Percentiles rank a stretch among this genome's conserved stretches.
Evolutionary conservation across 2,329 filamentous ascomycete species (phyloP).

Genomic region (Epichloe sibirici): DNA sequence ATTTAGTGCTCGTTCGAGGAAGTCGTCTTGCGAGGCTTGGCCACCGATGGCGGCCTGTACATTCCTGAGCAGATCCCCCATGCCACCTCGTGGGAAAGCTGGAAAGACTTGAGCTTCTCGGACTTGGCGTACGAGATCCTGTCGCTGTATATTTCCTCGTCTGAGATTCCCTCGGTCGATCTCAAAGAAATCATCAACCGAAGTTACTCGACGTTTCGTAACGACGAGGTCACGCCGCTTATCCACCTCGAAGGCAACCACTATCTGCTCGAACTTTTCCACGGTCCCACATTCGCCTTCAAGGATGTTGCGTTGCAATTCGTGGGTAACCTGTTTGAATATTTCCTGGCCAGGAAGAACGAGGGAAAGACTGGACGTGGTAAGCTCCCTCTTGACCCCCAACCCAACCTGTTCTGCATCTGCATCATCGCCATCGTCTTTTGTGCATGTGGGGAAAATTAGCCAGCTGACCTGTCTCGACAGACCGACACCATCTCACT

Average conservation of each 20-base stretch:
- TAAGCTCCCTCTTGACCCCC: slow-evolving; percentile 13
- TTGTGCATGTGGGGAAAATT: neutral
- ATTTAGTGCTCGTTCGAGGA: slow-evolving; percentile 75
- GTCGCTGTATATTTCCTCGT: slow-evolving; percentile 71
- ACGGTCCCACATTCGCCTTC: slow-evolving; percentile 90
- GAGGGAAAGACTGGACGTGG: slow-evolving; percentile 49
- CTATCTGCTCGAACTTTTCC: slow-evolving; percentile 86
- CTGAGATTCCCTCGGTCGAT: slow-evolving; percentile 70
- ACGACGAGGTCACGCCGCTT: slow-evolving; percentile 64
- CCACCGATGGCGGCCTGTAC: slow-evolving; percentile 77
- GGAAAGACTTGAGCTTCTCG: slow-evolving; percentile 67
- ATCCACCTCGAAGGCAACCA: slow-evolving; percentile 65
- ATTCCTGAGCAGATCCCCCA: slow-evolving; percentile 70
- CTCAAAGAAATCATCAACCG: slow-evolving; percentile 71
- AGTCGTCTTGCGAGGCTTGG: slow-evolving; percentile 80
- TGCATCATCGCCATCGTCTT: neutral
- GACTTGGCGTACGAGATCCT: slow-evolving; percentile 78
- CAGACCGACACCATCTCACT: slow-evolving; percentile 66
- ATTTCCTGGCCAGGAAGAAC: slow-evolving; percentile 68
- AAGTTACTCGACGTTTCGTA: slow-evolving; percentile 84
- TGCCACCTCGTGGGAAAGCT: slow-evolving; percentile 30
- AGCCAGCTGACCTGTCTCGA: slow-evolving; percentile 13
- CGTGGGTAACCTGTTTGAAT: slow-evolving; percentile 90
- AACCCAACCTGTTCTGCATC: neutral
- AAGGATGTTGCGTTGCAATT: slow-evolving; percentile 96